A percentile compares a stretch with the other conserved stretches of the same genome.
Conservation (phyloP, 1,284 basidiomycete species). For the Kalmanozyma brasiliensis region DNA sequence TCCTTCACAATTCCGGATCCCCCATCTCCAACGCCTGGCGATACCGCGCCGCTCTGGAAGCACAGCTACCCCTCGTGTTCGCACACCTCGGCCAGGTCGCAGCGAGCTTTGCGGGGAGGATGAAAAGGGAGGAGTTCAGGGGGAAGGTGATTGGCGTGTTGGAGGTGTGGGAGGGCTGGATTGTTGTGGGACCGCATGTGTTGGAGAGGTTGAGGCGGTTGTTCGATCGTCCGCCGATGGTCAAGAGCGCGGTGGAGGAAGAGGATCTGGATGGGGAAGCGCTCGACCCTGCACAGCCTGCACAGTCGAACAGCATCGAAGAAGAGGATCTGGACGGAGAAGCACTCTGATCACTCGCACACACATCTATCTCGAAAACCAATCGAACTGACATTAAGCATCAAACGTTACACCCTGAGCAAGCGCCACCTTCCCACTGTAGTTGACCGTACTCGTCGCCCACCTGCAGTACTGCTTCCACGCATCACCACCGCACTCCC, state of each 20-base stretch:
- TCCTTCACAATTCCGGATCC: slow-evolving; percentile 93
- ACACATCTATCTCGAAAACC: slow-evolving; percentile 1
- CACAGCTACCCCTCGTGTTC: slow-evolving; percentile 49
- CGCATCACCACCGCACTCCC: slow-evolving; percentile 93
- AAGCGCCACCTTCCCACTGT: slow-evolving; percentile 84
- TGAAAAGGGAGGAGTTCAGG: slow-evolving; percentile 70
- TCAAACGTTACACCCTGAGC: slow-evolving; percentile 90
- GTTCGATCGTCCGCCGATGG: slow-evolving; percentile 36
- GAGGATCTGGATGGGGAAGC: slow-evolving; percentile 38
- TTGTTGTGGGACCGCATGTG: slow-evolving; percentile 78
- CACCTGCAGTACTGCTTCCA: slow-evolving; percentile 80
- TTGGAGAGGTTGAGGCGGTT: slow-evolving; percentile 71
- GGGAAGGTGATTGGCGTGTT: slow-evolving; percentile 85
- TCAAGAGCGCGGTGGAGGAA: neutral
- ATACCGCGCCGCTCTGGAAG: slow-evolving; percentile 48
- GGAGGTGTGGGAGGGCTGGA: slow-evolving; percentile 93
- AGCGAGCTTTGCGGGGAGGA: slow-evolving; percentile 45
- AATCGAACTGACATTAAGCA: slow-evolving; percentile 21
- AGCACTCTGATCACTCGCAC: slow-evolving; percentile 17
- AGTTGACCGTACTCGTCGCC: slow-evolving; percentile 91
- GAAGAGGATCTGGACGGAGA: slow-evolving; percentile 38
- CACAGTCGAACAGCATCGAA: neutral
- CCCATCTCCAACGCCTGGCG: slow-evolving; percentile 77
- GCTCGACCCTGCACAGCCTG: slow-evolving; percentile 2
- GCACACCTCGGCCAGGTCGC: slow-evolving; percentile 53